A percentile compares a stretch with the other conserved stretches of the same genome.
These are phyloP conservation scores for Phtheirospermum japonicum DNA, from an alignment of 257 asterid species.

Conservation along the genomic window DNA sequence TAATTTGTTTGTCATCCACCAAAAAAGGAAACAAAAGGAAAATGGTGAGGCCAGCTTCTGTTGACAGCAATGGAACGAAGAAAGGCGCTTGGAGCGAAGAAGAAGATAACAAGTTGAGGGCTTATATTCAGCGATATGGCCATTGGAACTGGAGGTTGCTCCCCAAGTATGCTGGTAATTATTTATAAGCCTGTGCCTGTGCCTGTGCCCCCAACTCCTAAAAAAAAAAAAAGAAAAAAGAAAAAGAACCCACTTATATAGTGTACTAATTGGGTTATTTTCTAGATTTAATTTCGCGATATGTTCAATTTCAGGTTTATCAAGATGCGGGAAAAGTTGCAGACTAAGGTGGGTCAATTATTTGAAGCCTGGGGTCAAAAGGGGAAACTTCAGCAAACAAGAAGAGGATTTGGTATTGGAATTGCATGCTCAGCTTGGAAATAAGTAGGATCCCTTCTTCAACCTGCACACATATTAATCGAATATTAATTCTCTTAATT, in stretches of 20 bases:
- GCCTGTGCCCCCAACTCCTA: no score
- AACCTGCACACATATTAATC: background rate
- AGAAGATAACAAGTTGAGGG: slow-evolving; percentile 38
- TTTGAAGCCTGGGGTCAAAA: slow-evolving; percentile 35
- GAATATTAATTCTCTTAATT: no score
- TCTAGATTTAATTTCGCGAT: no score
- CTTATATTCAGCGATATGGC: slow-evolving; percentile 38
- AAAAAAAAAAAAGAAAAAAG: no score
- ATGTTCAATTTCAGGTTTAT: slow-evolving; percentile 24
- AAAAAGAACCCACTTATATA: no score
- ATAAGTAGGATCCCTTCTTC: slow-evolving; percentile 19
- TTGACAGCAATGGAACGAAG: slow-evolving; percentile 40
- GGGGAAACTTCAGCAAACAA: slow-evolving; percentile 31
- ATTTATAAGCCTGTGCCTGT: no score
- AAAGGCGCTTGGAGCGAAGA: slow-evolving; percentile 43
- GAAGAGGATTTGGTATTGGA: slow-evolving; percentile 29
- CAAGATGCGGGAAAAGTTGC: slow-evolving; percentile 43
- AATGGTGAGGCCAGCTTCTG: slow-evolving; percentile 42
- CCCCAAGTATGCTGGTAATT: slow-evolving; percentile 36
- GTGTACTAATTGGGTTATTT: no score
- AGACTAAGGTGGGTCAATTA: slow-evolving; percentile 38
- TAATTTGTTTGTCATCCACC: background rate
- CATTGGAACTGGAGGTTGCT: slow-evolving; percentile 44
- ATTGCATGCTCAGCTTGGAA: slow-evolving; percentile 32
- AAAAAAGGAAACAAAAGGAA: background rate